These are phyloP conservation scores for Aureobasidium lini DNA, from an alignment of 2,329 filamentous ascomycete genomes.

Conservation along the genomic window DNA sequence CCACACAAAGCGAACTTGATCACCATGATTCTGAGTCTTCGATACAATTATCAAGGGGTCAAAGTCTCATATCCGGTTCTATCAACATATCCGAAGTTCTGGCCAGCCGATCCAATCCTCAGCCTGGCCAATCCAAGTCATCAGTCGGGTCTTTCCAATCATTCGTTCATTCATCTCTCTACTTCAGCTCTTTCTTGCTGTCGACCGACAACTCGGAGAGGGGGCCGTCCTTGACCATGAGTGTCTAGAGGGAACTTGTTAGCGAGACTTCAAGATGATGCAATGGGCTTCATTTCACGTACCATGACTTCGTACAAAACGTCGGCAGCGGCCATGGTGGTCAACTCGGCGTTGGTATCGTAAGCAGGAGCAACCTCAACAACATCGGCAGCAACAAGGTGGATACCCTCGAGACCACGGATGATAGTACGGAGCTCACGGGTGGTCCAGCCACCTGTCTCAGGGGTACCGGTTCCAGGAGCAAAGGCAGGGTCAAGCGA, in stretches of 20 bases:
- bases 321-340: constrained; percentile 63
- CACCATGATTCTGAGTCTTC: not conserved
- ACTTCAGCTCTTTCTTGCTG: constrained; percentile 11
- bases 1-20: no score
- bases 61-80: not conserved
- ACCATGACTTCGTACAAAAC: constrained; percentile 66
- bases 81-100: not conserved
- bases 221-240: constrained; percentile 75
- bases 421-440: constrained; percentile 66
- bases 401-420: constrained; percentile 60
- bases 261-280: not conserved
- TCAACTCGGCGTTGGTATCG: constrained; percentile 64
- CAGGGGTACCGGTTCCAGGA: constrained; percentile 66
- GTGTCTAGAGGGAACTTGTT: constrained; percentile 32
- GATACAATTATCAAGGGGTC: not conserved
- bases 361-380: constrained; percentile 69
- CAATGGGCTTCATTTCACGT: not conserved
- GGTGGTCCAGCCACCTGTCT: constrained; percentile 70
- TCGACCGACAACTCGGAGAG: constrained; percentile 34
- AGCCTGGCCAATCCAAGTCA: not conserved
- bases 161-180: not conserved
- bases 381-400: constrained; percentile 63
- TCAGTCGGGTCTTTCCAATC: not conserved
- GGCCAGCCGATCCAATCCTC: not conserved
- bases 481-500: constrained; percentile 79